Evolutionary conservation across 768 basidiomycete genomes (phyloP), one percentile per base, ranked within the genome.

Genomic region (Suillus cothurnatus): DNA sequence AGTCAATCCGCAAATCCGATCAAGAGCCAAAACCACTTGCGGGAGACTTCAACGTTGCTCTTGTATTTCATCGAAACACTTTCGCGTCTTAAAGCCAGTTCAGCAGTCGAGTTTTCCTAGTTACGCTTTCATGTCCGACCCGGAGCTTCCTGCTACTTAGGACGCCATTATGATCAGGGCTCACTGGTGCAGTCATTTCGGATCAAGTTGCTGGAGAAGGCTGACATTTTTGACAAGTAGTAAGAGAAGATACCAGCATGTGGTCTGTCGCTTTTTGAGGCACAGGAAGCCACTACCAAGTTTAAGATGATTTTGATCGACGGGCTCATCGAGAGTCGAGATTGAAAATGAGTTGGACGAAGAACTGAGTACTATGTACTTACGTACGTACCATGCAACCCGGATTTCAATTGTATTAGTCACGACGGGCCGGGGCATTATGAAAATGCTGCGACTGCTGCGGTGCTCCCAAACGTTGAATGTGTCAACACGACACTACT

Each of bases 101-200:
- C 31, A n/a, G 21, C 31, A 55, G 32, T 55, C 11, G 21, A 55
- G 21, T 19, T 32, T 32, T 32, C 53, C 53, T 32, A n/a, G 53
- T 55, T 55, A 21, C 11, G 31, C 28, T 34, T 55, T 55, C 52
- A 53, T 53, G 52, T 53, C 21, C 53, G 32, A 55, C 11, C 1
- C 53, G 31, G 53, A 55, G 53, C 53, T 55, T 55, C 53, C 17
- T 55, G 31, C 53, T 32, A 21, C 53, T 55, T 34, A 34, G 31
- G 31, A 55, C 31, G 21, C 32, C 31, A 32, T 32, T 21, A 53
- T 53, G 52, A 21, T 5, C 19, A 53, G 28, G 28, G 28, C 28
- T 53, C 28, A 31, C 52, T n/a, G n/a, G n/a, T n/a, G n/a, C 31
- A 32, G 52, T 19, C 7, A 32, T 31, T 53, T 53, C 52, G 52